Percentiles rank a stretch among this genome's conserved stretches.
phyloP scores from a whole-genome alignment of 164 flowering plant species.

The Magnolia kwangsiensis region DNA sequence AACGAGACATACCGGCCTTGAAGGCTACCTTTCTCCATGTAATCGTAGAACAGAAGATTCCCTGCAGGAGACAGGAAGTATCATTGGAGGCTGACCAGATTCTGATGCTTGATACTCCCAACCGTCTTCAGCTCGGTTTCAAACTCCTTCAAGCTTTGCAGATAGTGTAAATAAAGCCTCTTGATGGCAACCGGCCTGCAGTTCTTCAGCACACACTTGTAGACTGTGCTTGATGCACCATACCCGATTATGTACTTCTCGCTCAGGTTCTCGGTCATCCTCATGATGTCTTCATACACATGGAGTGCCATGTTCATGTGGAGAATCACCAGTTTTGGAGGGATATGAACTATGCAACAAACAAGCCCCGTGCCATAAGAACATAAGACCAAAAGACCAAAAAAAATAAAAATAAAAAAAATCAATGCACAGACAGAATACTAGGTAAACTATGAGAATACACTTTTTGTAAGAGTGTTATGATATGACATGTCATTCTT shows the following conservation, averaged over 20 bases:
- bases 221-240: constrained; percentile 98
- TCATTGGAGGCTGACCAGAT: constrained; percentile 93
- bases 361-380: not conserved
- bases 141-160: constrained; percentile 79
- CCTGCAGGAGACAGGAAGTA: constrained; percentile 84
- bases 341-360: constrained; percentile 51
- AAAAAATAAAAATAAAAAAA: no score
- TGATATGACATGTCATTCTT: no score
- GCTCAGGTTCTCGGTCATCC: constrained; percentile 96
- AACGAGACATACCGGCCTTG: constrained; percentile 77
- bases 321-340: constrained; percentile 93
- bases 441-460: no score
- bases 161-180: no score
- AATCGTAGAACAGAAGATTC: constrained; percentile 90
- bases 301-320: constrained; percentile 99
- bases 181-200: constrained; percentile 95
- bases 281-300: constrained; percentile 94
- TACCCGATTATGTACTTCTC: constrained; percentile 92
- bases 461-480: no score
- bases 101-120: constrained; percentile 94
- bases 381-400: no score
- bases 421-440: no score
- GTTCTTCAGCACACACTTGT: constrained; percentile 90
- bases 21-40: constrained; percentile 99
- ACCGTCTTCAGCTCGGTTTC: constrained; percentile 92